These are phyloP conservation scores for Penicillium macrosclerotiorum DNA, from an alignment of 495 filamentous ascomycete genomes.

Conservation along the genomic window DNA sequence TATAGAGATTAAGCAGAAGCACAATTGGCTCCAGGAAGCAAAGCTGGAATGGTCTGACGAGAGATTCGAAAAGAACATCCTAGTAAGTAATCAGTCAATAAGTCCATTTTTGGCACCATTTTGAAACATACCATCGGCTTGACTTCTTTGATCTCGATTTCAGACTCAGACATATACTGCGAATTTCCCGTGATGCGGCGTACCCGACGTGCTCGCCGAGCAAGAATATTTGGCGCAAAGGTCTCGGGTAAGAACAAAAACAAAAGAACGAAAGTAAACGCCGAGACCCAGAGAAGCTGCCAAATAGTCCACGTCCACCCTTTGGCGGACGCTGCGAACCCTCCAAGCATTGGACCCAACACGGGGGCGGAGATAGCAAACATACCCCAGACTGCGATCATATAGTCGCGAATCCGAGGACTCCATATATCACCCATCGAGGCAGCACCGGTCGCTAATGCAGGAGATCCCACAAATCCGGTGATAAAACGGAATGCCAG, in stretches of 20 bases:
- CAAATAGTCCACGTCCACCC: constrained; percentile 52
- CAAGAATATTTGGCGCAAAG: constrained; percentile 54
- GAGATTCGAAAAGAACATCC: constrained; percentile 35
- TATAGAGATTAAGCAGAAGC: constrained; percentile 52
- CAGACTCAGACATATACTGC: constrained; percentile 32
- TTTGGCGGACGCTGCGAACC: constrained; percentile 32
- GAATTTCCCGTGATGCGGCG: constrained; percentile 37
- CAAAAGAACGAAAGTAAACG: constrained; percentile 43
- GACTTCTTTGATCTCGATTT: constrained; percentile 37
- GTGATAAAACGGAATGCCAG: constrained; percentile 54
- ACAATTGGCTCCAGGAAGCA: constrained; percentile 50
- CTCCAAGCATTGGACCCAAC: constrained; percentile 42
- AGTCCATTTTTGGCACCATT: too few relatives aligned
- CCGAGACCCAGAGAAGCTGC: constrained; percentile 47
- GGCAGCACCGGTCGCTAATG: constrained; percentile 42
- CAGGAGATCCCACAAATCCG: constrained; percentile 52
- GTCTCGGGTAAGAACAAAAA: constrained; percentile 59
- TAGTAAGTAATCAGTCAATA: constrained; percentile 10
- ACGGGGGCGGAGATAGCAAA: constrained; percentile 41
- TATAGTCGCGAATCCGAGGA: constrained; percentile 27
- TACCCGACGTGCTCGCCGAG: constrained; percentile 50
- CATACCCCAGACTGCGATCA: constrained; percentile 33
- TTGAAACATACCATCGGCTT: constrained; percentile 21
- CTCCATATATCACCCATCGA: constrained; percentile 36
- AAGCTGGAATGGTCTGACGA: constrained; percentile 43